Percentiles rank a stretch among this genome's conserved stretches.
These are phyloP conservation scores for Colletotrichum shisoi DNA, from an alignment of 2,329 filamentous ascomycete genomes.

Conservation along the genomic window DNA sequence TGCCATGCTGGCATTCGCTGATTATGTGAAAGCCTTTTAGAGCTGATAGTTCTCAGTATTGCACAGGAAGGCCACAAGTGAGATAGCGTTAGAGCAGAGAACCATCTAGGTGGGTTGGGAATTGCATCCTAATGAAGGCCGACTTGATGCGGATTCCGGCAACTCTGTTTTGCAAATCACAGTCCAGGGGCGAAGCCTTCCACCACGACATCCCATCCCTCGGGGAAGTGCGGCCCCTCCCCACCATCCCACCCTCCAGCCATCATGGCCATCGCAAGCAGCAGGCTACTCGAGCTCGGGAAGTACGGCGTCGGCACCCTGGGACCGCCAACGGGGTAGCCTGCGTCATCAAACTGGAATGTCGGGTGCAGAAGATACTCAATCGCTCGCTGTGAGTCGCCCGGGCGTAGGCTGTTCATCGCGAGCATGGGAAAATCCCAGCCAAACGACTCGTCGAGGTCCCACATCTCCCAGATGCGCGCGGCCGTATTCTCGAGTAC, in stretches of 20 bases:
- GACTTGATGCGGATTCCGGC: background rate
- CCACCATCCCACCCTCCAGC: slow-evolving; percentile 63
- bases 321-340: slow-evolving; percentile 61
- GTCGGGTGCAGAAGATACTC: slow-evolving; percentile 58
- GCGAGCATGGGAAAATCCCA: slow-evolving; percentile 58
- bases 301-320: slow-evolving; percentile 67
- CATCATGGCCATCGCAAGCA: slow-evolving; percentile 65
- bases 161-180: background rate
- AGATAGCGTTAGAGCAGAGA: background rate
- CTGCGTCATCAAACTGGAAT: slow-evolving; percentile 64
- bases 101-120: background rate
- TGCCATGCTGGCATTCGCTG: background rate
- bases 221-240: slow-evolving; percentile 57
- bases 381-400: slow-evolving; percentile 50
- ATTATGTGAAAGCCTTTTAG: background rate
- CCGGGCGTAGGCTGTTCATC: slow-evolving; percentile 55
- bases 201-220: slow-evolving; percentile 56
- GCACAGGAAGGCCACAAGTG: background rate
- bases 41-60: background rate
- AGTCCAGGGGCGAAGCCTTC: slow-evolving; percentile 54
- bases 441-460: slow-evolving; percentile 52
- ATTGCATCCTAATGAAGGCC: too few species aligned
- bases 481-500: slow-evolving; percentile 50
- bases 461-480: slow-evolving; percentile 52
- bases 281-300: slow-evolving; percentile 57